Percentiles rank a stretch among this genome's conserved stretches.
Conservation (phyloP, 2,329 filamentous ascomycete genomes). For the Aspergillus udagawae region DNA sequence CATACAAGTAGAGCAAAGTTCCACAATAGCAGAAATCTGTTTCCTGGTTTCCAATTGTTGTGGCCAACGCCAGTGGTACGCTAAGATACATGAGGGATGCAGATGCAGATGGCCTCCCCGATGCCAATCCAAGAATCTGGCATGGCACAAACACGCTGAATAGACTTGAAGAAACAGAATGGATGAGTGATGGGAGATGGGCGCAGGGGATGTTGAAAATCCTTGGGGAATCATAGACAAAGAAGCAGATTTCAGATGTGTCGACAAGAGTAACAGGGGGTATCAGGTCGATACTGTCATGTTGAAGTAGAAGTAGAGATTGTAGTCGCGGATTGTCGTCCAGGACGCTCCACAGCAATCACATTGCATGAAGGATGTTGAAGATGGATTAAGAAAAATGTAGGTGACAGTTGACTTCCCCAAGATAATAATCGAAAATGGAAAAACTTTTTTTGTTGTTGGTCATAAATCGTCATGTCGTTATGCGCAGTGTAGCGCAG, state of each 20-base stretch:
- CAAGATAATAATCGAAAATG: neutral
- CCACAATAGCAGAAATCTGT: neutral
- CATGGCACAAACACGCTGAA: neutral
- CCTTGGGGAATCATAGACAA: neutral
- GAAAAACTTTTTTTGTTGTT: neutral
- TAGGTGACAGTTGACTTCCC: neutral
- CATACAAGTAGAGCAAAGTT: neutral
- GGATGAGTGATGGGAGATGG: neutral
- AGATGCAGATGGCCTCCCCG: neutral
- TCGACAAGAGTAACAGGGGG: neutral
- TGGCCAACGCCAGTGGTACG: neutral
- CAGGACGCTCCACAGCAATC: neutral
- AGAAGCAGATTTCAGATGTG: neutral
- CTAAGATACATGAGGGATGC: neutral
- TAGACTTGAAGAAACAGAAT: neutral
- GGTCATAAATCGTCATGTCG: slow-evolving; percentile 16
- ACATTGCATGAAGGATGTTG: neutral
- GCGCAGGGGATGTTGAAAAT: neutral
- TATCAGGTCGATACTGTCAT: neutral
- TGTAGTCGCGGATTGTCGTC: neutral
- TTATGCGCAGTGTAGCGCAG: slow-evolving; percentile 5
- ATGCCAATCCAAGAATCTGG: neutral
- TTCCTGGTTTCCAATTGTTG: neutral
- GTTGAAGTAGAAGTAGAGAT: neutral
- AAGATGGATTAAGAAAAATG: neutral